Base-by-base conservation (phyloP, 768 basidiomycete genomes). In the Kwoniella bestiolae region DNA sequence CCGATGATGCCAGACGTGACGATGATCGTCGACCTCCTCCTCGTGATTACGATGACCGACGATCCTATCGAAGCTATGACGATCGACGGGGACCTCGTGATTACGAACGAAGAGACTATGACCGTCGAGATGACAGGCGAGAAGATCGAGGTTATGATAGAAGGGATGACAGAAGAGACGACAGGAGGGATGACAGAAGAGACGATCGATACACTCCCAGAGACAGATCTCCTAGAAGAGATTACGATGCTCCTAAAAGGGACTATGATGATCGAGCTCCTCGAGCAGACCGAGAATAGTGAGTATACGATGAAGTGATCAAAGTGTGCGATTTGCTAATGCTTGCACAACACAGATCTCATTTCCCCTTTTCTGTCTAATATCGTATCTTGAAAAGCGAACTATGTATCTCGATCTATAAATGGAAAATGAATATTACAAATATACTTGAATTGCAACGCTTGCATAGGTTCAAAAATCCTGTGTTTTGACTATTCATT, bases 111-210 rank as follows among this genome's bases (percentile, higher is more conserved):
- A 55, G 71, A 14, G 60, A 71, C 51, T 67, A 73, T 60, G 68
- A 67, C 50, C 73, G 91, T 2, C 49, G 56, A 32, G 66, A 63
- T 45, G 52, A 65, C 46, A 51, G 60, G 23, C 41, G 50, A 25
- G 84, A 86, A 65, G 87, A 75, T 25, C 60, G 68, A 21, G 67
- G 90, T 25, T 35, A 57, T 74, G 90, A 89, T 82, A 88, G 77
- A 56, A 50, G 69, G 14, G 67, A 67, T 31, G 65, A 71, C 44
- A 46, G 58, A 55, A 52, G 58, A 23, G 68, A 68, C 38, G 68
- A 74, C 34, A 57, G 58, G 50, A 52, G 58, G 14, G 56, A 58
- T 60, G 38, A 56, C 59, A 49, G 64, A 38, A 47, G 71, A 7
- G 63, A 73, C 57, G 67, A 72, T 31, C 44, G 78, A 41, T 63